Base-by-base conservation (phyloP, 768 basidiomycete genomes). In the Suillus placidus region DNA sequence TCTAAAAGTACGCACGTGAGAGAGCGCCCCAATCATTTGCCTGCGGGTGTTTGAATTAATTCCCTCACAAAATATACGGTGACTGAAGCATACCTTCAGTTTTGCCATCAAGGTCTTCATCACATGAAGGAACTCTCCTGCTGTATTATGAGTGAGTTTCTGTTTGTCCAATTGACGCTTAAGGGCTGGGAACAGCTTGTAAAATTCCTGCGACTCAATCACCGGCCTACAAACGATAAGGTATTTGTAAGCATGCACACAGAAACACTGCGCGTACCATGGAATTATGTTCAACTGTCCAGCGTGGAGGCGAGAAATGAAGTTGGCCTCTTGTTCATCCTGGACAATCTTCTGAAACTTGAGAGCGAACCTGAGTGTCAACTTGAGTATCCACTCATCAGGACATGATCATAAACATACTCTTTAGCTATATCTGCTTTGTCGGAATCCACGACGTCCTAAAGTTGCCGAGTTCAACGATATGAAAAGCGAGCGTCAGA, bases 61-160 rank as follows among this genome's bases (percentile, higher is more conserved):
- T 4, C 51, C 35, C 26, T 52, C 26, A 20, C 0, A 60, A 14
- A 26, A 20, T 45, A 34, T 20, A 32, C 18, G 4, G 6, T 61
- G 3, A 23, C 64, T 1, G 3, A 63, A 12, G 38, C 63, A 65
- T 55, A 85, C 88, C 81, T 88, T 88, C 55, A 89, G 70, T 65
- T 89, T 89, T 13, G 88, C 88, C 88, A 89, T 89, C 51, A 89
- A 67, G 0, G 85, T 86, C 72, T 89, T 89, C 71, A 89, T 76
- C 4, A 83, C 79, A 47, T 83, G 81, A 6, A 88, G 74, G 68
- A 89, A 89, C 65, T 85, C 80, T 18, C 83, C 84, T 0, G 85
- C 88, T 0, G 80, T 77, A 0, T 72, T 74, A 68, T 88, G 86
- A 0, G 86, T 85, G 3, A 82, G 63, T 4, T 69, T 65, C 64